Evolutionary conservation across 2,329 filamentous ascomycete species (phyloP).

Genomic region (Fusarium albidum): DNA sequence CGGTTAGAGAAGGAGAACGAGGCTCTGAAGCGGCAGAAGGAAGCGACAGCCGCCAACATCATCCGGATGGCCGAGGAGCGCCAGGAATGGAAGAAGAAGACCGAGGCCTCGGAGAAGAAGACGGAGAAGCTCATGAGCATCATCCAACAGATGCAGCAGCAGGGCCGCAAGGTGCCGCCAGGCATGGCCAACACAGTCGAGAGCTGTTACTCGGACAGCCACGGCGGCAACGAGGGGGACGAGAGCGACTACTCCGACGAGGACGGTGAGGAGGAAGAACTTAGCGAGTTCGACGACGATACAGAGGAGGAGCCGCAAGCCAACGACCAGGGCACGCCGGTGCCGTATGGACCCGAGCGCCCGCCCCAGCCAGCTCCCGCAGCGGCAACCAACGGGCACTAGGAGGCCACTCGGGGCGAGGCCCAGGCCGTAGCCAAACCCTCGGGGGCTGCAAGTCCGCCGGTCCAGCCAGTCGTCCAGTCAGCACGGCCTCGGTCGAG

Average conservation of each 20-base stretch:
- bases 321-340: constrained; percentile 46
- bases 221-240: constrained; percentile 59
- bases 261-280: constrained; percentile 68
- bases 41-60: constrained; percentile 92
- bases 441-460: neutral
- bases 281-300: constrained; percentile 72
- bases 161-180: constrained; percentile 80
- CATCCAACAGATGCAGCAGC: constrained; percentile 95
- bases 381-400: constrained; percentile 55
- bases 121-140: constrained; percentile 92
- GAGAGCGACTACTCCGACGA: constrained; percentile 73
- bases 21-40: constrained; percentile 88
- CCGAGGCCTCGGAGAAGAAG: constrained; percentile 66
- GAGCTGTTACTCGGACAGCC: constrained; percentile 64
- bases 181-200: constrained; percentile 69
- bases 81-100: constrained; percentile 80
- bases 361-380: constrained; percentile 50
- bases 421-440: constrained; percentile 22
- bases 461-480: neutral
- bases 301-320: constrained; percentile 59
- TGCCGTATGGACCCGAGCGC: constrained; percentile 58
- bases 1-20: constrained; percentile 96
- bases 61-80: constrained; percentile 97
- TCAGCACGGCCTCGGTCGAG: neutral
- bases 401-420: constrained; percentile 41